Evolutionary conservation across 495 filamentous ascomycete genomes (phyloP).

Genomic region (Beverwykella pulmonaria): DNA sequence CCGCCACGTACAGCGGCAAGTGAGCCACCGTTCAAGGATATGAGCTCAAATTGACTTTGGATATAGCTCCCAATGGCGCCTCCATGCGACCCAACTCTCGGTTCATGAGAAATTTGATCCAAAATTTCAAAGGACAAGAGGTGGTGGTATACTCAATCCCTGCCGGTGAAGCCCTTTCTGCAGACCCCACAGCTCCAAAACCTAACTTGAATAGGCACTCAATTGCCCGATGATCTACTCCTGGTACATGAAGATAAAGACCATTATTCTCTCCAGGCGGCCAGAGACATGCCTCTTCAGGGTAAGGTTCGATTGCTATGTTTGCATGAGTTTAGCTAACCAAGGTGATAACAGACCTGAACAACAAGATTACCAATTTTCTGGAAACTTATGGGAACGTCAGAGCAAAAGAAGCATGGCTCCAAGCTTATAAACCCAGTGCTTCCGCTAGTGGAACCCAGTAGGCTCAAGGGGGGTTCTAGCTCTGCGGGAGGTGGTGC

Average conservation of each 20-base stretch:
- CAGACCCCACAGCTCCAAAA: not conserved
- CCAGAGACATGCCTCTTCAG: not conserved
- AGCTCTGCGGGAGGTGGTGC: not conserved
- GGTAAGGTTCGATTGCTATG: not conserved
- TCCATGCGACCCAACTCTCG: not conserved
- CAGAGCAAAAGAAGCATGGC: not conserved
- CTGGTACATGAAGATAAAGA: not conserved
- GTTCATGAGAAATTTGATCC: not conserved
- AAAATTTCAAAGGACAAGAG: not conserved
- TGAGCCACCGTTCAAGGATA: not conserved
- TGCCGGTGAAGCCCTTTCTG: not conserved
- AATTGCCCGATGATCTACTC: not conserved
- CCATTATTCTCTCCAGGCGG: not conserved
- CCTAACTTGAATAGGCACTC: not conserved
- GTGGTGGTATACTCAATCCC: not conserved
- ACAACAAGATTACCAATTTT: not conserved
- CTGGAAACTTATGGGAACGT: not conserved
- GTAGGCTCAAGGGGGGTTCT: not conserved
- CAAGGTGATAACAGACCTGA: not conserved
- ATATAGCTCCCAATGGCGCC: not conserved
- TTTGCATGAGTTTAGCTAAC: not conserved
- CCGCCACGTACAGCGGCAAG: not conserved
- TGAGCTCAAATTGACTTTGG: not conserved
- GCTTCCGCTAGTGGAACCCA: not conserved
- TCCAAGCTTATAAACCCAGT: not conserved